Evolutionary conservation across 1,284 basidiomycete species (phyloP).

Genomic region (Rhodotorula mucilaginosa): DNA sequence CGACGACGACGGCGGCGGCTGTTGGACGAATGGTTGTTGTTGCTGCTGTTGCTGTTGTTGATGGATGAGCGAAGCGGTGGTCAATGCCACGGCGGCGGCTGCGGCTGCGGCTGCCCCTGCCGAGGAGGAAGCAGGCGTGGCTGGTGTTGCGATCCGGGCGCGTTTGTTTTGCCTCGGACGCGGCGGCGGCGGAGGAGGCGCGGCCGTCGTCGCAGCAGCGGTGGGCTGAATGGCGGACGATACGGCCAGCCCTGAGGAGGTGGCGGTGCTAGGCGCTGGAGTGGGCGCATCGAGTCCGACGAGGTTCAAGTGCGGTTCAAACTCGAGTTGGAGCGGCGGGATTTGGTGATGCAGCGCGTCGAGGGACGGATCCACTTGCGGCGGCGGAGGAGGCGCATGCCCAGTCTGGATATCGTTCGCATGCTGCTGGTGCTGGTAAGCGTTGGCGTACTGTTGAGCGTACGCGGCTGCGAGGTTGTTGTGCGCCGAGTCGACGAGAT

Average conservation of each 20-base stretch:
- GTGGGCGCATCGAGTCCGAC: not conserved
- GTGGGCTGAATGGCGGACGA: not conserved
- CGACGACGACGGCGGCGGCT: not conserved
- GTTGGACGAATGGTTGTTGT: no score
- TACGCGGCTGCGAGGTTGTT: not conserved
- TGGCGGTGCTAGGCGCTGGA: no score
- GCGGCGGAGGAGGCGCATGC: not conserved
- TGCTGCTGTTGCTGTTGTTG: not conserved
- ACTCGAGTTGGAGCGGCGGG: no score
- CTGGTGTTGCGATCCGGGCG: not conserved
- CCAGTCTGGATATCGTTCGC: not conserved
- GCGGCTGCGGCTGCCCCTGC: not conserved
- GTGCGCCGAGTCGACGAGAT: not conserved
- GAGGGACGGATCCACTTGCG: no score
- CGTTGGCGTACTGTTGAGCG: not conserved
- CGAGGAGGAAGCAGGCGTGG: not conserved
- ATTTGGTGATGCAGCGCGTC: no score
- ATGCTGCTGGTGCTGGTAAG: not conserved
- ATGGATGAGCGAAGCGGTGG: not conserved
- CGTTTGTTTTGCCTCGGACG: not conserved
- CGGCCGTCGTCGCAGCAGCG: not conserved
- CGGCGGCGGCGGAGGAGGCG: not conserved
- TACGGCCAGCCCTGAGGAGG: not conserved
- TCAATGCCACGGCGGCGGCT: not conserved
- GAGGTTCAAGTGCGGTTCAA: not conserved